Evolutionary conservation across 2,329 filamentous ascomycete species (phyloP).

Genomic region (Ophidiomyces ophidiicola): DNA sequence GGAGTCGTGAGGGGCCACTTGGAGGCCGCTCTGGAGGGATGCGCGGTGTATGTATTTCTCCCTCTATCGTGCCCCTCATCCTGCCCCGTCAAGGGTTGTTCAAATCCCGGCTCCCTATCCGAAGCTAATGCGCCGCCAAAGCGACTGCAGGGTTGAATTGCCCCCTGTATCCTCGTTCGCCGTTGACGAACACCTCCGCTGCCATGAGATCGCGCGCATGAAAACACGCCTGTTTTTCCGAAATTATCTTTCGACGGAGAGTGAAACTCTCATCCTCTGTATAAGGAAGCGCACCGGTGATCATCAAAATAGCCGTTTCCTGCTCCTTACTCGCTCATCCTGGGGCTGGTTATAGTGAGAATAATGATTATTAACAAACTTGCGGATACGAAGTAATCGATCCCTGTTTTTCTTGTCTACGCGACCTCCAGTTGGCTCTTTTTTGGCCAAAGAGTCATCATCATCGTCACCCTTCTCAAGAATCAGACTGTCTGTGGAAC

Average conservation of each 20-base stretch:
- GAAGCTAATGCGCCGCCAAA: slow-evolving; percentile 9
- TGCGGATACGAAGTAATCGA: neutral
- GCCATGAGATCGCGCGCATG: no score
- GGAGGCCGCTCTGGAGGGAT: no score
- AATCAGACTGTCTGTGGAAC: slow-evolving; percentile 9
- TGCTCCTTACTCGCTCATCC: neutral
- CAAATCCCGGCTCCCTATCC: slow-evolving; percentile 5
- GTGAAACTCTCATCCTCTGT: no score
- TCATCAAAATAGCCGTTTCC: no score
- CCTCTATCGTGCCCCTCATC: no score
- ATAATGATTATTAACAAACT: no score
- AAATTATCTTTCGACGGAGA: no score
- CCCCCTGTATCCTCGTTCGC: slow-evolving; percentile 3
- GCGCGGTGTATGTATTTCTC: no score
- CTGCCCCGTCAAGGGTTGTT: slow-evolving; percentile 5
- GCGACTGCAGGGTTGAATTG: slow-evolving; percentile 1
- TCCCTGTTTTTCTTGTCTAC: neutral
- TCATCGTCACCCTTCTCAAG: neutral
- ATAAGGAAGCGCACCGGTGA: no score
- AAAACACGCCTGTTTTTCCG: no score
- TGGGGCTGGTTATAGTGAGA: neutral
- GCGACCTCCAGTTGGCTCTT: neutral
- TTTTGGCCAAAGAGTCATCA: neutral
- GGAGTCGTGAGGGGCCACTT: no score
- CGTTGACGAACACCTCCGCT: slow-evolving; percentile 9